Evolutionary conservation across 2,329 filamentous ascomycete species (phyloP).

Genomic region (Sporothrix curviconia): DNA sequence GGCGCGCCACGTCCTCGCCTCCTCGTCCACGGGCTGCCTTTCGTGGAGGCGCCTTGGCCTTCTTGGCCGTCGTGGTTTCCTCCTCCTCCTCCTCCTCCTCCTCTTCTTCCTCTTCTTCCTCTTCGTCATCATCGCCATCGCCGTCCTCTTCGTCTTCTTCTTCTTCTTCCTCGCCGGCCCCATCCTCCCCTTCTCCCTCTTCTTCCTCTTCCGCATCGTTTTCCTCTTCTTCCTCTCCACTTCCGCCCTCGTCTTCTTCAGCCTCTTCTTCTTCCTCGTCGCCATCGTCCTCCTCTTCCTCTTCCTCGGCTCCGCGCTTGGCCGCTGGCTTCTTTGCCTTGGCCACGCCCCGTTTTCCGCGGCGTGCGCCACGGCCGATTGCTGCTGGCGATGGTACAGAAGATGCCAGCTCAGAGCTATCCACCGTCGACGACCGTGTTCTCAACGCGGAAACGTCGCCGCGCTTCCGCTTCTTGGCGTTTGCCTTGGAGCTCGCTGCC

Average conservation of each 20-base stretch:
- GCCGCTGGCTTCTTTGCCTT: constrained; percentile 4
- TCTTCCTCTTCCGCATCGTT: not conserved
- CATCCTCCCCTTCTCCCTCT: not conserved
- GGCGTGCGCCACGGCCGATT: constrained; percentile 10
- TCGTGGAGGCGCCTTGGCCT: constrained; percentile 10
- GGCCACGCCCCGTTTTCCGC: constrained; percentile 9
- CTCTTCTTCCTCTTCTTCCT: constrained; percentile 9
- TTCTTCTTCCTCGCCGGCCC: not conserved
- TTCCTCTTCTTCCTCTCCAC: not conserved
- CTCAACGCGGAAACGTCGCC: constrained; percentile 13
- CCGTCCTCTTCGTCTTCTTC: not conserved
- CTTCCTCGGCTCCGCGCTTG: constrained; percentile 2
- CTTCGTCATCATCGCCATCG: not conserved
- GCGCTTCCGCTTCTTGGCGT: constrained; percentile 19
- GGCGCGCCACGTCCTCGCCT: constrained; percentile 9
- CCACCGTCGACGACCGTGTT: constrained; percentile 21
- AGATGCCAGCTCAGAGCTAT: constrained; percentile 17
- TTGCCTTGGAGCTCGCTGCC: not conserved
- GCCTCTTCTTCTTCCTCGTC: constrained; percentile 5
- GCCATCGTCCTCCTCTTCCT: constrained; percentile 6
- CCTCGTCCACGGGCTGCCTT: constrained; percentile 13
- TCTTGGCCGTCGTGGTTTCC: constrained; percentile 1
- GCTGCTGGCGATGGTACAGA: constrained; percentile 15
- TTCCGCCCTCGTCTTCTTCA: constrained; percentile 3
- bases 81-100: constrained; percentile 10